Base-by-base conservation (phyloP, 2,329 filamentous ascomycete genomes). In the Paecilomyces formosus region DNA sequence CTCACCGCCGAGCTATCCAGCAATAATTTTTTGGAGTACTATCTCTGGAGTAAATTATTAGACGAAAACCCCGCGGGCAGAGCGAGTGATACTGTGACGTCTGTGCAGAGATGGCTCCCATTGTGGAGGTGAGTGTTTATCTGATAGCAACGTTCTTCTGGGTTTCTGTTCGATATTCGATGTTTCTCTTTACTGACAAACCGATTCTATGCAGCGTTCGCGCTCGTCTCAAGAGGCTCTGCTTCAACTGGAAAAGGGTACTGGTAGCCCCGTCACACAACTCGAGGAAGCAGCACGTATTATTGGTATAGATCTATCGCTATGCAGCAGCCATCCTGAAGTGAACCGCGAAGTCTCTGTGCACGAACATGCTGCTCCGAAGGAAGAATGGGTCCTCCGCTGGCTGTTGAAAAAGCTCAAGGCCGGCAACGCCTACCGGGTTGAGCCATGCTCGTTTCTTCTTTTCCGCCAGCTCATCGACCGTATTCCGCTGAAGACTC, bases 401-500 rank as follows among this genome's bases (percentile, higher is more conserved):
- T 89, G 87, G 87, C 72, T 88, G 24, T 74, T 87, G 65, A 85
- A 84, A 64, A 86, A 82, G 67, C 63, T 88, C 56, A 81, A 78
- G 64, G 69, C 73, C 54, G 70, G 66, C 54, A 69, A 71, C 63
- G 73, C 67, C 53, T 79, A 78, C 56, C 76, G 79, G 55, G 69
- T 73, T 33, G 75, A 78, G 50, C 62, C 70, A n/a, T 66, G 66
- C 53, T 74, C 78, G 30, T 86, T 83, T 66, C 65, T 76, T 79
- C 79, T 84, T 55, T 66, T 89, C 58, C 79, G 84, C 74, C 85
- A 85, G 78, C 77, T 90, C 1, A 78, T 88, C 56, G 85, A 86
- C 65, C 80, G 85, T n/a, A 83, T 93, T 18, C 87, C 89, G 0
- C 76, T 85, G 0, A 86, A 88, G 53, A 86, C 85, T 11, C 78